phyloP scores from a whole-genome alignment of 768 basidiomycete species.

The Phaffia tasmanica region DNA sequence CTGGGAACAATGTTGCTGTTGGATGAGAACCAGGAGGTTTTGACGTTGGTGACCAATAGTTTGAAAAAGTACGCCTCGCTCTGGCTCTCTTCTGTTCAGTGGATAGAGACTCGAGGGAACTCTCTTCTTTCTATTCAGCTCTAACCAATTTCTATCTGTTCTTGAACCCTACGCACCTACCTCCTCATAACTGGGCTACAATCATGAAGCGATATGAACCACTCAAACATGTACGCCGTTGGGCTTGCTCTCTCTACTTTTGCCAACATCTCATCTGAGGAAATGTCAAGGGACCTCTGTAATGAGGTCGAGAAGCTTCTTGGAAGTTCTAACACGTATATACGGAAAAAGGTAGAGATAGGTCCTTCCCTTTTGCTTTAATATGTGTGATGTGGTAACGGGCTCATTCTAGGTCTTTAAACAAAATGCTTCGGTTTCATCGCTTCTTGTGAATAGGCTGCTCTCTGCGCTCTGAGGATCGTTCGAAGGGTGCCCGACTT shows the following conservation, averaged over 20 bases:
- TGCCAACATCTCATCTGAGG: slow-evolving; percentile 96
- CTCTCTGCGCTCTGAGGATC: slow-evolving; percentile 84
- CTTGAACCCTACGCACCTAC: neutral
- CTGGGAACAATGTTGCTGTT: slow-evolving; percentile 93
- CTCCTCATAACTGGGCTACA: neutral
- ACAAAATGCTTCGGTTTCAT: neutral
- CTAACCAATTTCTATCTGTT: neutral
- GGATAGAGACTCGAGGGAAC: neutral
- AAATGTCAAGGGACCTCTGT: slow-evolving; percentile 96
- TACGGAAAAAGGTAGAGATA: slow-evolving; percentile 79
- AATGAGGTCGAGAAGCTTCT: slow-evolving; percentile 96
- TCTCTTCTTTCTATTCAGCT: neutral
- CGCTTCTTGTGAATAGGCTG: slow-evolving; percentile 50
- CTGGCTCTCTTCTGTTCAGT: neutral
- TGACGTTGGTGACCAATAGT: slow-evolving; percentile 94
- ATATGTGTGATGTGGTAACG: neutral
- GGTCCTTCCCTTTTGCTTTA: neutral
- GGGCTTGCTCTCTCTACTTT: slow-evolving; percentile 95
- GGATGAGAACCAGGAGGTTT: slow-evolving; percentile 94
- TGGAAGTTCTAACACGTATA: slow-evolving; percentile 95
- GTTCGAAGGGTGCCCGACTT: slow-evolving; percentile 94
- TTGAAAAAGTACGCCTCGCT: slow-evolving; percentile 72
- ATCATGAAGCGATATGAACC: slow-evolving; percentile 82
- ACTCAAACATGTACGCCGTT: slow-evolving; percentile 97
- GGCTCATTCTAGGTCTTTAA: neutral